Evolutionary conservation across 2,329 filamentous ascomycete genomes (phyloP).

Genomic region (Pezicula radicicola): DNA sequence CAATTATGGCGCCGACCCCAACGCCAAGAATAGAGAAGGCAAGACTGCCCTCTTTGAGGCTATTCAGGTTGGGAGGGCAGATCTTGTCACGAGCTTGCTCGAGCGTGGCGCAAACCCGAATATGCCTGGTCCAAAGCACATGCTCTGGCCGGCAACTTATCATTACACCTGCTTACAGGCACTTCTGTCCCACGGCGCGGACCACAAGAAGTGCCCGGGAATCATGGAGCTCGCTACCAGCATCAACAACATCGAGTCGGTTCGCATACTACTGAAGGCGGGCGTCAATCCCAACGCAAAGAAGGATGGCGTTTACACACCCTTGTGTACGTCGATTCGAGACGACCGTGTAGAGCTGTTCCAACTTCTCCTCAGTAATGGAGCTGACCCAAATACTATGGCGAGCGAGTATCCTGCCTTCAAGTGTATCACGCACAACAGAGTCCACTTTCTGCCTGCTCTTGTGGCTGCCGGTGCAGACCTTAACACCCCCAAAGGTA

Average conservation of each 20-base stretch:
- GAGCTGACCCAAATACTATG: slow-evolving; percentile 48
- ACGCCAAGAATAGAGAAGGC: slow-evolving; percentile 58
- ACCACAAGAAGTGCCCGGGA: slow-evolving; percentile 56
- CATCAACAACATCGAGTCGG: slow-evolving; percentile 61
- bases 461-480: slow-evolving; percentile 60
- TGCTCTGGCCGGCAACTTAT: slow-evolving; percentile 63
- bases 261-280: slow-evolving; percentile 53
- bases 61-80: slow-evolving; percentile 51
- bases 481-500: slow-evolving; percentile 57
- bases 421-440: slow-evolving; percentile 66
- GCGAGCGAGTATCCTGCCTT: slow-evolving; percentile 64
- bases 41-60: slow-evolving; percentile 63
- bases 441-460: slow-evolving; percentile 56
- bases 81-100: slow-evolving; percentile 51
- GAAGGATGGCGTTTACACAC: slow-evolving; percentile 66
- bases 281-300: slow-evolving; percentile 59
- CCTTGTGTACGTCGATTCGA: slow-evolving; percentile 65
- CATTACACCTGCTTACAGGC: slow-evolving; percentile 55
- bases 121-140: slow-evolving; percentile 65
- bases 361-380: slow-evolving; percentile 50
- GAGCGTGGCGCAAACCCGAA: slow-evolving; percentile 65
- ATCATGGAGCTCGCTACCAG: slow-evolving; percentile 63
- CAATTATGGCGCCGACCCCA: slow-evolving; percentile 55
- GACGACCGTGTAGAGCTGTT: slow-evolving; percentile 63
- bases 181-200: slow-evolving; percentile 56